These are phyloP conservation scores for Podospora bellae-mahoneyi DNA, from an alignment of 495 filamentous ascomycete genomes.

Conservation along the genomic window DNA sequence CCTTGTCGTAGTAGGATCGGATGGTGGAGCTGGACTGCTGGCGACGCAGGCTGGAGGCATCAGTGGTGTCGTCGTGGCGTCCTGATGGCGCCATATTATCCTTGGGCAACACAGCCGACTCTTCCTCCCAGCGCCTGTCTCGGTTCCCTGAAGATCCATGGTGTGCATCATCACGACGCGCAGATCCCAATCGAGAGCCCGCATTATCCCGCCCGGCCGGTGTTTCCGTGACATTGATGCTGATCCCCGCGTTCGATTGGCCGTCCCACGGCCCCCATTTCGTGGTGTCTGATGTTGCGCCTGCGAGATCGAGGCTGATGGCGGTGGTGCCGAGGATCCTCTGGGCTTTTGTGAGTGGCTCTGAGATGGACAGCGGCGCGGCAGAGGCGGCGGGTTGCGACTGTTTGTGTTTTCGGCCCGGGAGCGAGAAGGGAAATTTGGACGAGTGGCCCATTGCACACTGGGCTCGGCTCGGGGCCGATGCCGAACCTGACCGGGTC, in stretches of 20 bases:
- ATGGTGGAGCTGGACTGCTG: slow-evolving; percentile 51
- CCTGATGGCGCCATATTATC: slow-evolving; percentile 22
- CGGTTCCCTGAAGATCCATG: slow-evolving; percentile 12
- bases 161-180: slow-evolving; percentile 13
- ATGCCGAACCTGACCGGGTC: not conserved
- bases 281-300: slow-evolving; percentile 20
- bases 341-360: slow-evolving; percentile 43
- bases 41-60: slow-evolving; percentile 39
- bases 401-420: slow-evolving; percentile 44
- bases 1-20: slow-evolving; percentile 51
- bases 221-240: slow-evolving; percentile 37
- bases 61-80: slow-evolving; percentile 31
- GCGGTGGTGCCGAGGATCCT: slow-evolving; percentile 43
- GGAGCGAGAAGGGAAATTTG: slow-evolving; percentile 53
- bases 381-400: slow-evolving; percentile 13
- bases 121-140: slow-evolving; percentile 41
- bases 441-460: slow-evolving; percentile 47
- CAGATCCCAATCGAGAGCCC: slow-evolving; percentile 16
- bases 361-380: slow-evolving; percentile 17
- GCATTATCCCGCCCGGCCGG: slow-evolving; percentile 40
- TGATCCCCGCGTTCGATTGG: slow-evolving; percentile 45
- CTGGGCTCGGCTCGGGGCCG: not conserved
- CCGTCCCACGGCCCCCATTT: slow-evolving; percentile 41
- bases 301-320: slow-evolving; percentile 29
- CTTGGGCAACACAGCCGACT: slow-evolving; percentile 47